Conservation (phyloP, 1,284 basidiomycete genomes). For the Apiotrichum veenhuisii region DNA sequence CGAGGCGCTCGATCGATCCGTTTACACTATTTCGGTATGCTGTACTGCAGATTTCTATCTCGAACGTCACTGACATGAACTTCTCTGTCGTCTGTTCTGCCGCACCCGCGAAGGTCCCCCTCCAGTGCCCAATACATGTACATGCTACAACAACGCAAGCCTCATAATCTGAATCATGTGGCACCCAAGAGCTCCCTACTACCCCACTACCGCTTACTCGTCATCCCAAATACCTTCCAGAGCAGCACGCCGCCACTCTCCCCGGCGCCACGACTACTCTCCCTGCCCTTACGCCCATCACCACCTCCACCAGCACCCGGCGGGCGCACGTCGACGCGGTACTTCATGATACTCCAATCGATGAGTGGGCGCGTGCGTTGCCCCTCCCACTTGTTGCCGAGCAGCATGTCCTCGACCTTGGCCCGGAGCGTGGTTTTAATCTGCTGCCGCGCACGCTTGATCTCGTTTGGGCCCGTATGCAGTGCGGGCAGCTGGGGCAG, state of each 20-base stretch:
- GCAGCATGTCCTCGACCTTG: constrained; percentile 21
- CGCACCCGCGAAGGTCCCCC: no score
- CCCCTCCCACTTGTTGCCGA: constrained; percentile 30
- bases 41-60: no score
- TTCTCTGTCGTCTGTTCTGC: no score
- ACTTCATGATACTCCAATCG: constrained; percentile 32
- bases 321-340: neutral
- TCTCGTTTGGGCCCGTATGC: constrained; percentile 27
- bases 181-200: no score
- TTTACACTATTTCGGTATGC: no score
- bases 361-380: constrained; percentile 21
- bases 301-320: no score
- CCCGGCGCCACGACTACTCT: no score
- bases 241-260: constrained; percentile 1
- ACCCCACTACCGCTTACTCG: neutral
- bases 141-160: no score
- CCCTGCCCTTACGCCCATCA: neutral
- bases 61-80: no score
- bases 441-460: constrained; percentile 9
- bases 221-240: constrained; percentile 1
- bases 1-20: no score
- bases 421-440: constrained; percentile 1
- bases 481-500: constrained; percentile 33
- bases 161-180: no score
- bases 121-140: no score